Evolutionary conservation across 2,329 filamentous ascomycete genomes (phyloP).

Genomic region (Xylaria sp.): DNA sequence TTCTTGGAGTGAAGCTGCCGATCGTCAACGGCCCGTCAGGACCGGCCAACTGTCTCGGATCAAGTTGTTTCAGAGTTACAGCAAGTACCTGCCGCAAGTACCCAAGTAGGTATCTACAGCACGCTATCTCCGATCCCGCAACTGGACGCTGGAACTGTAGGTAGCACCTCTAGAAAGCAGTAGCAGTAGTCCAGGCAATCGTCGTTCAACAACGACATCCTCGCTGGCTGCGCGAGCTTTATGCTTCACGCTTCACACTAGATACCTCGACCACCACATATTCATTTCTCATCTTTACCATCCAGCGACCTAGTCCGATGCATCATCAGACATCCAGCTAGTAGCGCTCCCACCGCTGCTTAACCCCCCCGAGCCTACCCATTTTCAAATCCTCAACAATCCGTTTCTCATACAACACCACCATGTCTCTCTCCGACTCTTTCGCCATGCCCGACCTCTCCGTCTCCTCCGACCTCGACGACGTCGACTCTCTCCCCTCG

Average conservation of each 20-base stretch:
- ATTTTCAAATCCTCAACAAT: constrained; percentile 14
- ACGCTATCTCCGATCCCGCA: constrained; percentile 18
- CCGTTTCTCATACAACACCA: constrained; percentile 36
- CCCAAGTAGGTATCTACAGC: background rate
- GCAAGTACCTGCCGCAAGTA: no score
- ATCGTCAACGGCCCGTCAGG: constrained; percentile 7
- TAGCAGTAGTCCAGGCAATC: background rate
- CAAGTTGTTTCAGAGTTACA: no score
- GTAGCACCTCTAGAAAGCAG: constrained; percentile 11
- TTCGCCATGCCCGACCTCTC: constrained; percentile 57
- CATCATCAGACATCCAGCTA: constrained; percentile 31
- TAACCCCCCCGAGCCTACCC: background rate
- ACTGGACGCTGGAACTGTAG: background rate
- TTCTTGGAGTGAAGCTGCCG: no score
- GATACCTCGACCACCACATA: background rate
- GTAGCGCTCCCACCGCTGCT: constrained; percentile 34
- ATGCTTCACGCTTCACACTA: background rate
- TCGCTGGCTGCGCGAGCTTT: constrained; percentile 4
- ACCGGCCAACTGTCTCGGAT: background rate
- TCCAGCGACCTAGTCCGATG: constrained; percentile 28
- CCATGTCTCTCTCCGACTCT: constrained; percentile 52
- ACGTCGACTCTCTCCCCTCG: constrained; percentile 69
- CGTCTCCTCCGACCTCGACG: constrained; percentile 58
- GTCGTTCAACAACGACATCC: background rate
- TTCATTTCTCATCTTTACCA: background rate